These are phyloP conservation scores for Tricladium varicosporioides DNA, from an alignment of 2,329 filamentous ascomycete genomes.

Conservation along the genomic window DNA sequence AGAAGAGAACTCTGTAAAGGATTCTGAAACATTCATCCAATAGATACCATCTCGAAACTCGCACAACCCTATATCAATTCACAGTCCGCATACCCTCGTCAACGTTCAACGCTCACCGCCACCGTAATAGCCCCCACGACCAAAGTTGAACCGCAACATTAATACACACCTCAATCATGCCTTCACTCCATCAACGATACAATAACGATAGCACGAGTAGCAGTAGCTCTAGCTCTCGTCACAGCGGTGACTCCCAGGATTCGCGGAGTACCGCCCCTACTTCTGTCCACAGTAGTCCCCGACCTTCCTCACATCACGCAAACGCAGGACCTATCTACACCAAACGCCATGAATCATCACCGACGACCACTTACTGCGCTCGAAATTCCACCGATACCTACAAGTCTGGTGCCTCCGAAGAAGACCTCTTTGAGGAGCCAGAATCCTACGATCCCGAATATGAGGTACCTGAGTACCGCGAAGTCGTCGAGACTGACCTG, in stretches of 20 bases:
- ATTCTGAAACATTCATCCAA: conserved; percentile 2
- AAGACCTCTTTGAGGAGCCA: conserved; percentile 50
- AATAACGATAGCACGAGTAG: conserved; percentile 32
- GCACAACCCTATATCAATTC: conserved; percentile 3
- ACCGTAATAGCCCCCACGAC: not conserved
- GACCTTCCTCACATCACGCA: conserved; percentile 25
- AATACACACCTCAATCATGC: conserved; percentile 22
- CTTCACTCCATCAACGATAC: conserved; percentile 25
- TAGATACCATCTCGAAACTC: not conserved
- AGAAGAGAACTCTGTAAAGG: not conserved
- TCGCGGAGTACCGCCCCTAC: conserved; percentile 49
- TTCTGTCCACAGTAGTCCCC: conserved; percentile 43
- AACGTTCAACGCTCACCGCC: not conserved
- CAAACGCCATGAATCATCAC: conserved; percentile 24
- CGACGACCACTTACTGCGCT: conserved; percentile 28
- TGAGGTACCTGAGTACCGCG: conserved; percentile 43
- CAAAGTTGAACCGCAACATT: not conserved
- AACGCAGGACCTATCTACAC: conserved; percentile 13
- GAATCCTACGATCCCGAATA: conserved; percentile 38
- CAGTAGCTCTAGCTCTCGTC: conserved; percentile 38
- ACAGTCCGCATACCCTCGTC: not conserved
- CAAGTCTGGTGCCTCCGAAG: conserved; percentile 64
- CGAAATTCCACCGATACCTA: conserved; percentile 64
- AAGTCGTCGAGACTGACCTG: conserved; percentile 62
- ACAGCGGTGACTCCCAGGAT: conserved; percentile 45